Evolutionary conservation across 768 basidiomycete species (phyloP), one percentile per base, ranked within the genome.

Genomic region (Termitomyces sp.): DNA sequence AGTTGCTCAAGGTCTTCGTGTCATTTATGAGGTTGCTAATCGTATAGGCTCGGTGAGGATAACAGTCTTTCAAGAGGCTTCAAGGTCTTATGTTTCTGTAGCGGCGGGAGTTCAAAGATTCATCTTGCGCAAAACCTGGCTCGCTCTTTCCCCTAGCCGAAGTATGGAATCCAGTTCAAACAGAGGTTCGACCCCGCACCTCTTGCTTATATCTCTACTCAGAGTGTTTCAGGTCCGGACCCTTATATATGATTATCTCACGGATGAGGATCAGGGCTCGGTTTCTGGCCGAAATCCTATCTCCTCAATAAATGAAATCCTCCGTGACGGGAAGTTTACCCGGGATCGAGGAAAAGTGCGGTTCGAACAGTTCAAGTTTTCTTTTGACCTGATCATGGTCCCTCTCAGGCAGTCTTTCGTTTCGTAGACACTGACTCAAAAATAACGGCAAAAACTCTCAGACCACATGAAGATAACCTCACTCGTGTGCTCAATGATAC

Each of bases 61-160:
- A n/a, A n/a, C 42, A 19, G 28, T 38, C 12, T 48, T 28, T 24
- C 19, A 30, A n/a, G 21, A 35, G 45, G n/a, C 32, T 15, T 38
- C 21, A 24, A 35, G 19, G 28, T 46, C 45, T 43, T 47, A 54
- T 28, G 1, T 55, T 45, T n/a, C 19, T 59, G 37, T 62, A 95
- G 93, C 77, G 97, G 56, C 84, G 92, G 59, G 92, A 95, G 64
- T 97, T 94, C 71, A 93, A 83, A 65, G 95, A 98, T 64, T 81
- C 85, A 1, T 87, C 88, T 2, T 87, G 87, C 6, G 76, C 87
- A 6, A 91, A 88, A 67, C 82, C 84, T 0, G 85, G 87, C 9
- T 75, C 84, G 5, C 66, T 95, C 21, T 93, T 94, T 65, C 88
- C 94, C 1, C 71, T 97, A 19, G 76, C 83, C 22, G 97, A 98